Evolutionary conservation across 805 yeast species (phyloP).

Genomic region (Ogataea degrootiae): DNA sequence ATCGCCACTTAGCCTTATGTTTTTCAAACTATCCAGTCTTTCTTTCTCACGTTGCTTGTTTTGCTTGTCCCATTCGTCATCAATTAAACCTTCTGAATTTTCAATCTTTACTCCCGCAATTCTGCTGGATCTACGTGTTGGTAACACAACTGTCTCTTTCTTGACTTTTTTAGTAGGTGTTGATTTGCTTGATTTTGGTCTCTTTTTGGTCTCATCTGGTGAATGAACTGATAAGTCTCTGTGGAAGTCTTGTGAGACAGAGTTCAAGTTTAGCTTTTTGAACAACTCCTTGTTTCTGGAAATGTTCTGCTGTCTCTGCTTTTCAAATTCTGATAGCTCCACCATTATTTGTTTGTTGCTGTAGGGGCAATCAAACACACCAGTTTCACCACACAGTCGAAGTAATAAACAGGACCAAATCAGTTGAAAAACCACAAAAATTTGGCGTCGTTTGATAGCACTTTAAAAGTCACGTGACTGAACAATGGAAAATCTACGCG

Average conservation of each 20-base stretch:
- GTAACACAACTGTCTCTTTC: constrained; percentile 34
- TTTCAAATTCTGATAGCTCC: constrained; percentile 59
- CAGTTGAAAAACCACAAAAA: too few species aligned
- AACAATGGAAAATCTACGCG: too few species aligned
- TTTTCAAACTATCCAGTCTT: constrained; percentile 42
- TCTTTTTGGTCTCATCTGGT: constrained; percentile 26
- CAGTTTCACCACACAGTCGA: too few species aligned
- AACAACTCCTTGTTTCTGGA: constrained; percentile 76
- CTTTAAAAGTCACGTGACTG: too few species aligned
- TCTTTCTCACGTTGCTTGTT: constrained; percentile 26
- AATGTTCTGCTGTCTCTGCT: constrained; percentile 70
- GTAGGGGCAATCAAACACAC: not conserved
- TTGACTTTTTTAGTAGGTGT: constrained; percentile 12
- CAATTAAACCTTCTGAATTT: constrained; percentile 44
- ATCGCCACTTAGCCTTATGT: constrained; percentile 61
- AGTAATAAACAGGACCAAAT: too few species aligned
- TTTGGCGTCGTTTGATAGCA: too few species aligned
- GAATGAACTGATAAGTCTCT: constrained; percentile 33
- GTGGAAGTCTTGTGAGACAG: constrained; percentile 49
- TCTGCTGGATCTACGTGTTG: constrained; percentile 74
- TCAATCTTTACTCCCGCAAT: constrained; percentile 59
- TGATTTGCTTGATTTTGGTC: constrained; percentile 14
- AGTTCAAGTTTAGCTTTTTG: constrained; percentile 62
- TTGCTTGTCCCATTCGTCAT: constrained; percentile 34
- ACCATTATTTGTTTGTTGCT: constrained; percentile 14